Evolutionary conservation across 2,329 filamentous ascomycete genomes (phyloP), one percentile per base, ranked within the genome.

Genomic region (Scedosporium aurantiacum): DNA sequence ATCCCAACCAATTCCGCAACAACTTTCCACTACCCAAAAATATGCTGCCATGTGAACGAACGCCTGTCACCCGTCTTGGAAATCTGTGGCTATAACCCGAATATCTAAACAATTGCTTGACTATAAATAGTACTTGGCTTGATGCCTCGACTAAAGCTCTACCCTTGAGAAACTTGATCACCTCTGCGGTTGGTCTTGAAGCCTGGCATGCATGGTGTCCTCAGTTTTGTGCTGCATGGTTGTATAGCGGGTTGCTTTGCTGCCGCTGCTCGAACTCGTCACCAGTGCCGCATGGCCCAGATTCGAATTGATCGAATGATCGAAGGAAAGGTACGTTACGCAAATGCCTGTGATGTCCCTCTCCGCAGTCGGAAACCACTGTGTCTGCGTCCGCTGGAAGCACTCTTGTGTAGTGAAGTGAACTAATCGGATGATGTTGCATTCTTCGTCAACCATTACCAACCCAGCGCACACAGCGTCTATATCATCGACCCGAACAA

Each of bases 381-480:
- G 23, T 0, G 6, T 41, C 12, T 62, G 55, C 0, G 64, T 72
- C 12, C 62, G 57, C 18, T 74, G 68, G 50, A 80, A 72, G 64
- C 76, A 81, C 45, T 79, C 71, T 54, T 78, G 73, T 1, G 76
- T 70, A 0, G 78, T 79, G 60, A 76, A 76, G 63, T 81, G 77
- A 3, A 78, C 74, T 0, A 80, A 63, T 2, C 75, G 70, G 8
- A 79, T 67, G 27, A 73, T 67, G 21, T 68, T 55, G 57, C 69
- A 78, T 54, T 74, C 64, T 52, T 73, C 62, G 40, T 79, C 75
- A 2, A 77, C 47, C 0, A 70, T 73, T 1, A 80, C 72, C 8
- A 81, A 60, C 0, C 77, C 76, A 32, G 70, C 71, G 61, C 76
- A 80, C 1, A 69, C 67, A 2, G 72, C 72, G 0, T 76, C 62